Evolutionary conservation across 495 filamentous ascomycete species (phyloP), one percentile per base, ranked within the genome.

Genomic region (Hypoxylon rickii): DNA sequence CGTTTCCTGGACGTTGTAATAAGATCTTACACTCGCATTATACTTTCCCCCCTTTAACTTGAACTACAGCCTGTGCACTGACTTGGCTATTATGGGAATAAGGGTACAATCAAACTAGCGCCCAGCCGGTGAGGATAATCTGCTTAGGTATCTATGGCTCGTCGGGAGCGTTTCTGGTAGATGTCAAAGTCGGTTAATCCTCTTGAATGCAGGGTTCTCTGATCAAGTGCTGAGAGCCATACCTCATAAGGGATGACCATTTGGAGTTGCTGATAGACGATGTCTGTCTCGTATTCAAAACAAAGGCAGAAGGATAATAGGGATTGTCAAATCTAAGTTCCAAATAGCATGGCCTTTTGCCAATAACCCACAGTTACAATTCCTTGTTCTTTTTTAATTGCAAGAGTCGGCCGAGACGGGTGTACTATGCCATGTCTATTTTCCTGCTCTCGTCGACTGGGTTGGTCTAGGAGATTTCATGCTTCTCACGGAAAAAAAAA

Each of bases 161-260:
- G 18, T 42, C 55, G 61, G 52, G 53, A 55, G 37, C 37, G 55
- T 36, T 52, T 57, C 16, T 60, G 54, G 42, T 61, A 62, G 62
- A 67, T 64, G 59, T 57, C 55, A 62, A 34, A 62, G 64, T 71
- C 69, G 69, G 70, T 70, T 73, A 70, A 72, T 71, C 63, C 53
- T 59, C 45, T 26, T 49, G 16, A 32, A 29, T 51, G 43, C 43
- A 53, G 15, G 48, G 51, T 48, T 63, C 36, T 24, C 46, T 22
- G 38, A 62, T 39, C 31, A 42, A 44, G 32, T 44, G 38, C 29
- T 21, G 51, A 49, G 51, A 26, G 40, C 29, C 38, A 34, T 32
- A 36, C 32, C 45, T 26, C 32, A 49, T 7, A 34, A 48, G 12
- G 39, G 34, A 31, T 18, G 31, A n/a, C n/a, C 41, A 15, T 47